phyloP scores from a whole-genome alignment of 306 rosid species.

The Quercus dentata region DNA sequence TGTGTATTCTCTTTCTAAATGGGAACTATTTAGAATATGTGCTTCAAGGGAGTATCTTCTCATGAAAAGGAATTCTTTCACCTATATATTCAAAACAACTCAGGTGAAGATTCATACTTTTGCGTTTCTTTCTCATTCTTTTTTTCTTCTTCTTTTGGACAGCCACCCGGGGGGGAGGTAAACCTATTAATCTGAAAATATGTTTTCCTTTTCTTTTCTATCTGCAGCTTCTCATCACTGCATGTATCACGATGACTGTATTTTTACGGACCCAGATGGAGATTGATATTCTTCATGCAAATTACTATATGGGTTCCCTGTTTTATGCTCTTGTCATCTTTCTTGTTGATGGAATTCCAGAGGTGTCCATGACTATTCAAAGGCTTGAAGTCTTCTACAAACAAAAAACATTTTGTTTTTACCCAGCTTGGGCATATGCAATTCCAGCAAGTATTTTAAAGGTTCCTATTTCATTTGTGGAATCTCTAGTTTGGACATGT shows the following conservation, averaged over 20 bases:
- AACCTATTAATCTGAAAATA: neutral
- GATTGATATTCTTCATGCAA: conserved; percentile 27
- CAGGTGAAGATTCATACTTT: conserved; percentile 28
- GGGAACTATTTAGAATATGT: conserved; percentile 47
- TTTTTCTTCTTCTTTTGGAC: neutral
- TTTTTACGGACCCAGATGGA: conserved; percentile 40
- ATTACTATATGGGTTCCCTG: conserved; percentile 41
- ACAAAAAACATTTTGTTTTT: conserved; percentile 25
- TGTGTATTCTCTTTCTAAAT: conserved; percentile 32
- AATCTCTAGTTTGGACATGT: conserved; percentile 46
- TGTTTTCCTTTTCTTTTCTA: neutral
- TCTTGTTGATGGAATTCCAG: conserved; percentile 41
- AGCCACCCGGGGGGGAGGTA: too few species aligned
- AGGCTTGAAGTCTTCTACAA: conserved; percentile 47
- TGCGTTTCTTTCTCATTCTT: neutral
- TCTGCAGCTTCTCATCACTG: conserved; percentile 35
- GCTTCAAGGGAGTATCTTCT: conserved; percentile 40
- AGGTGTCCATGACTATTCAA: conserved; percentile 39
- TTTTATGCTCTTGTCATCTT: conserved; percentile 32
- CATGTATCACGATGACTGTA: conserved; percentile 45
- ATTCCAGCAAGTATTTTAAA: conserved; percentile 40
- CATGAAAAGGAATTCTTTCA: conserved; percentile 39
- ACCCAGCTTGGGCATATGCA: conserved; percentile 61
- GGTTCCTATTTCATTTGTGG: conserved; percentile 44
- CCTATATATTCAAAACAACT: conserved; percentile 29